Percentiles rank a stretch among this genome's conserved stretches.
Evolutionary conservation across 805 yeast species (phyloP).

Genomic region (Lachancea quebecensis): DNA sequence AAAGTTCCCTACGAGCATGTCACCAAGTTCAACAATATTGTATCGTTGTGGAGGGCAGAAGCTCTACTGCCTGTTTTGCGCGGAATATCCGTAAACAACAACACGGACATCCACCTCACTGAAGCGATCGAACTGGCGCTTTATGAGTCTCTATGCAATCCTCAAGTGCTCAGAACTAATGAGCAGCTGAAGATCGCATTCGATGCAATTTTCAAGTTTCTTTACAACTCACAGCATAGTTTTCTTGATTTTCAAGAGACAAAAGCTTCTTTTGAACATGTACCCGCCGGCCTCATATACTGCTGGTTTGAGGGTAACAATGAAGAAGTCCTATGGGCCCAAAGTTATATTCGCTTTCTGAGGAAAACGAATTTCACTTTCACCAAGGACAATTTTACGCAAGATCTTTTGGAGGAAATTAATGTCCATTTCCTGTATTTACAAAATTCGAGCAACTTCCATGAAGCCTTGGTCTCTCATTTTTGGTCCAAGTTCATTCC

Average conservation of each 20-base stretch:
- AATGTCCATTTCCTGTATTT: slow-evolving; percentile 43
- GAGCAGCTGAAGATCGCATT: slow-evolving; percentile 33
- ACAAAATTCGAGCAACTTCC: slow-evolving; percentile 47
- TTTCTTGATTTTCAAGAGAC: slow-evolving; percentile 15
- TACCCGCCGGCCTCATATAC: slow-evolving; percentile 47
- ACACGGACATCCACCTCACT: slow-evolving; percentile 17
- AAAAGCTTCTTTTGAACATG: slow-evolving; percentile 8
- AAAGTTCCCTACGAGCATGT: slow-evolving; percentile 40
- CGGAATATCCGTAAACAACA: slow-evolving; percentile 19
- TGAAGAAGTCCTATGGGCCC: slow-evolving; percentile 44
- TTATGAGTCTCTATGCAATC: slow-evolving; percentile 46
- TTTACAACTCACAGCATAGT: slow-evolving; percentile 26
- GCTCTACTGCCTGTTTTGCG: slow-evolving; percentile 19
- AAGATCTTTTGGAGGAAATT: slow-evolving; percentile 49
- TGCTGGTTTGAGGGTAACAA: slow-evolving; percentile 48
- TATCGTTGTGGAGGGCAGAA: slow-evolving; percentile 32
- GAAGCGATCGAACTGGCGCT: slow-evolving; percentile 27
- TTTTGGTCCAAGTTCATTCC: slow-evolving; percentile 31
- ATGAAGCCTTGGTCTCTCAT: slow-evolving; percentile 26
- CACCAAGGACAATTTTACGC: slow-evolving; percentile 21
- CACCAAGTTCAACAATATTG: slow-evolving; percentile 29
- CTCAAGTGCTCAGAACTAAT: slow-evolving; percentile 40
- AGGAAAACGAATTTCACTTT: slow-evolving; percentile 10
- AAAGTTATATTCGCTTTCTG: slow-evolving; percentile 25
- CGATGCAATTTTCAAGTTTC: slow-evolving; percentile 31